Conservation (phyloP, 1,284 basidiomycete species). For the Melampsora larici-populina region DNA sequence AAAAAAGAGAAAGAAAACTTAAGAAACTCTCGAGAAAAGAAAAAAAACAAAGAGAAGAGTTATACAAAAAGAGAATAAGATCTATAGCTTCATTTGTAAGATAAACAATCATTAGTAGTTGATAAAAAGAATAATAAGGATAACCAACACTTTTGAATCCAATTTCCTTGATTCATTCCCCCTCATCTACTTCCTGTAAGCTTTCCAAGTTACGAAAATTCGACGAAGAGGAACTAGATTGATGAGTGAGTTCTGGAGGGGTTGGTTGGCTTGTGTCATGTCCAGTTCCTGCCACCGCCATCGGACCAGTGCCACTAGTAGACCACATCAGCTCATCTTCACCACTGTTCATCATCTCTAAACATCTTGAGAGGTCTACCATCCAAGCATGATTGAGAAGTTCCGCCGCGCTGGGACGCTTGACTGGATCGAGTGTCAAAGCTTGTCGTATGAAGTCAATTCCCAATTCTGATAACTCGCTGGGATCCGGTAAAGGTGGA, state of each 20-base stretch:
- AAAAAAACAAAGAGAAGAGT: no score
- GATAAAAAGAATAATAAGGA: no score
- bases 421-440: slow-evolving; percentile 78
- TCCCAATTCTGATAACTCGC: slow-evolving; percentile 81
- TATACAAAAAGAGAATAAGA: no score
- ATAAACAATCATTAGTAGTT: no score
- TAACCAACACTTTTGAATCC: no score
- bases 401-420: slow-evolving; percentile 78
- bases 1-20: no score
- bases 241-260: neutral
- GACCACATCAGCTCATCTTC: slow-evolving; percentile 15
- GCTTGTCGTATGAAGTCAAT: slow-evolving; percentile 93
- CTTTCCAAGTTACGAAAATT: slow-evolving; percentile 1
- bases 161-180: neutral
- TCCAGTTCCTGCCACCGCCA: neutral
- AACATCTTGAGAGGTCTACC: slow-evolving; percentile 20
- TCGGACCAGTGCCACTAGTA: neutral
- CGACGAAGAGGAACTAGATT: neutral
- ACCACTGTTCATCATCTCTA: slow-evolving; percentile 31
- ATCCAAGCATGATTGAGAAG: slow-evolving; percentile 90
- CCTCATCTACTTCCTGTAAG: neutral
- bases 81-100: no score
- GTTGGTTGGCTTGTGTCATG: neutral
- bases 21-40: no score
- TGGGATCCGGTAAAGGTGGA: slow-evolving; percentile 86